phyloP scores from a whole-genome alignment of 192 early-diverging fungal genomes.

The Backusella parvicylindrica region DNA sequence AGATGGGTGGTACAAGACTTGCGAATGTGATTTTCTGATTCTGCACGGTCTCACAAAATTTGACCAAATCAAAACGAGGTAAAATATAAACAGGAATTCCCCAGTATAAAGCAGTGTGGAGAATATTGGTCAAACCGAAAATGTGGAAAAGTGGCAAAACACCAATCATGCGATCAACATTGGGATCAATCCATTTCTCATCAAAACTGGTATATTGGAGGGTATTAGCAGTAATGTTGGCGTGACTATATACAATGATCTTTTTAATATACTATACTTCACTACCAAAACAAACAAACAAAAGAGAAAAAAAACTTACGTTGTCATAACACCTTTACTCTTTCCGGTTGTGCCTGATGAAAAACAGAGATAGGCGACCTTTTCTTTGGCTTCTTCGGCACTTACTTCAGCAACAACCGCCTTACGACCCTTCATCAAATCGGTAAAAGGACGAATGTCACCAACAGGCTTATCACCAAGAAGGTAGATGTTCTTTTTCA shows the following conservation, averaged over 20 bases:
- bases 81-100: slow-evolving; percentile 49
- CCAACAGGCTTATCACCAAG: slow-evolving; percentile 19
- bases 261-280: not conserved
- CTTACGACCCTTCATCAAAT: slow-evolving; percentile 9
- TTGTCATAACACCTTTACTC: slow-evolving; percentile 34
- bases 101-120: slow-evolving; percentile 18
- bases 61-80: slow-evolving; percentile 56
- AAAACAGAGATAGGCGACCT: slow-evolving; percentile 23
- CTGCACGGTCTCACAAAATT: slow-evolving; percentile 67
- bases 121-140: slow-evolving; percentile 17
- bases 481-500: slow-evolving; percentile 18
- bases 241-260: slow-evolving; percentile 14
- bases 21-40: slow-evolving; percentile 68
- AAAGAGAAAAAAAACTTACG: slow-evolving; percentile 14
- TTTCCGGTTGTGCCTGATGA: slow-evolving; percentile 29
- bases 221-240: slow-evolving; percentile 31
- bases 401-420: slow-evolving; percentile 8
- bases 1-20: slow-evolving; percentile 78
- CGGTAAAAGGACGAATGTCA: slow-evolving; percentile 24
- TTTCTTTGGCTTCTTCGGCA: slow-evolving; percentile 23
- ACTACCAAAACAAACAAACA: not conserved
- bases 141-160: slow-evolving; percentile 36
- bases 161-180: slow-evolving; percentile 18
- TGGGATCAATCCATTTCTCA: not conserved
- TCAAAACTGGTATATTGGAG: slow-evolving; percentile 9